Evolutionary conservation across 257 asterid species (phyloP).

Genomic region (Solanum ossicruentum): DNA sequence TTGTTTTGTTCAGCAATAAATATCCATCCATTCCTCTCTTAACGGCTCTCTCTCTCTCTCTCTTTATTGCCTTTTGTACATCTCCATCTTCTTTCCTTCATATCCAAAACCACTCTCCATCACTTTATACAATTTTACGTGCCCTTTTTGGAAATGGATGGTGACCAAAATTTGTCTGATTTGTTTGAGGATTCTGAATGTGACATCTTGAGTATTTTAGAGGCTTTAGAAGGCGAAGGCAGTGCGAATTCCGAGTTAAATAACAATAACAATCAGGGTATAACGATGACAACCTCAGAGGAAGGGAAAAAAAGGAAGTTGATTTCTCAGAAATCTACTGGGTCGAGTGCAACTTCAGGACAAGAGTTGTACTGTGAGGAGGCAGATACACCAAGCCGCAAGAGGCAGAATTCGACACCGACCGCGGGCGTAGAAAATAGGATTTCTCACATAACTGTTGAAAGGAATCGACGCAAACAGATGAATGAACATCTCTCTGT

Average conservation of each 20-base stretch:
- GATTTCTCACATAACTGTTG: slow-evolving; percentile 3
- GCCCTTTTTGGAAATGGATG: neutral
- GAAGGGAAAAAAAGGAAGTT: slow-evolving; percentile 13
- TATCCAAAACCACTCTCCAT: neutral
- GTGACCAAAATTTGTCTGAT: neutral
- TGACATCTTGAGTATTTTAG: slow-evolving; percentile 65
- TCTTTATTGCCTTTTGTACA: neutral
- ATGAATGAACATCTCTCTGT: slow-evolving; percentile 2
- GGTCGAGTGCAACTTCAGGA: slow-evolving; percentile 2
- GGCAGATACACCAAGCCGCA: neutral
- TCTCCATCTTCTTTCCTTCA: neutral
- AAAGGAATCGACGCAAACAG: slow-evolving; percentile 1
- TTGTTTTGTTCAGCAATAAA: neutral
- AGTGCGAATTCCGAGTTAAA: slow-evolving; percentile 3
- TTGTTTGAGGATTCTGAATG: slow-evolving; percentile 2
- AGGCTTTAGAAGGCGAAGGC: slow-evolving; percentile 27
- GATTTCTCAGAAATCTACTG: slow-evolving; percentile 30
- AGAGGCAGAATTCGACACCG: neutral
- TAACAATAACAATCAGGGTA: neutral
- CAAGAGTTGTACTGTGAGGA: neutral
- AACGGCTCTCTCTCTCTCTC: neutral
- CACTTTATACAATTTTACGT: neutral
- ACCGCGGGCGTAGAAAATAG: neutral
- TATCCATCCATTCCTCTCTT: neutral
- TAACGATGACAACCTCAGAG: neutral